phyloP scores from a whole-genome alignment of 2,329 filamentous ascomycete genomes.

The Arachnomyces sp. region DNA sequence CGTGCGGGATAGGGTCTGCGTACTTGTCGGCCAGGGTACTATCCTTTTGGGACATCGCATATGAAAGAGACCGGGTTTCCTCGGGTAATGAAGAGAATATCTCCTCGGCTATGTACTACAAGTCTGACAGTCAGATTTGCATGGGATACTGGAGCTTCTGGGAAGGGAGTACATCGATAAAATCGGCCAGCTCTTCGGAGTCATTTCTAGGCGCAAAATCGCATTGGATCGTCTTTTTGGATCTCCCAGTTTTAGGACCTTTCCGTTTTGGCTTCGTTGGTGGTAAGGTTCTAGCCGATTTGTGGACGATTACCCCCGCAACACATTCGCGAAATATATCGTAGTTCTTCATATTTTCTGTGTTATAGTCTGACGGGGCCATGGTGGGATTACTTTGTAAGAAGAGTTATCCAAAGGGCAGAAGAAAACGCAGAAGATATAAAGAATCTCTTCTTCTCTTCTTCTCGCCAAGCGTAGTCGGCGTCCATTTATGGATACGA shows the following conservation, averaged over 20 bases:
- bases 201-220: conserved; percentile 25
- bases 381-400: no score
- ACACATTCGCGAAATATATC: conserved; percentile 66
- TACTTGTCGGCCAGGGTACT: conserved; percentile 47
- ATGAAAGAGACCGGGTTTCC: conserved; percentile 53
- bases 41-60: conserved; percentile 47
- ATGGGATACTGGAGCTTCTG: background rate
- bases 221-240: background rate
- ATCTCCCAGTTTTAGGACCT: conserved; percentile 21
- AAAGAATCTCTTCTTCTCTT: no score
- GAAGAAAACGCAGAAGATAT: no score
- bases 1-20: conserved; percentile 46
- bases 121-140: conserved; percentile 1
- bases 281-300: conserved; percentile 30
- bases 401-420: no score
- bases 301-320: conserved; percentile 59
- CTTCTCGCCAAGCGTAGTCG: no score
- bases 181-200: conserved; percentile 66
- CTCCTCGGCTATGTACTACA: conserved; percentile 59
- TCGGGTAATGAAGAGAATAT: conserved; percentile 59
- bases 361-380: no score
- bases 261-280: conserved; percentile 38
- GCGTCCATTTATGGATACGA: no score
- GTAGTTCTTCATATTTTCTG: conserved; percentile 46
- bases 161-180: conserved; percentile 52